Conservation (phyloP, 306 rosid species). For the Casuarina glauca region DNA sequence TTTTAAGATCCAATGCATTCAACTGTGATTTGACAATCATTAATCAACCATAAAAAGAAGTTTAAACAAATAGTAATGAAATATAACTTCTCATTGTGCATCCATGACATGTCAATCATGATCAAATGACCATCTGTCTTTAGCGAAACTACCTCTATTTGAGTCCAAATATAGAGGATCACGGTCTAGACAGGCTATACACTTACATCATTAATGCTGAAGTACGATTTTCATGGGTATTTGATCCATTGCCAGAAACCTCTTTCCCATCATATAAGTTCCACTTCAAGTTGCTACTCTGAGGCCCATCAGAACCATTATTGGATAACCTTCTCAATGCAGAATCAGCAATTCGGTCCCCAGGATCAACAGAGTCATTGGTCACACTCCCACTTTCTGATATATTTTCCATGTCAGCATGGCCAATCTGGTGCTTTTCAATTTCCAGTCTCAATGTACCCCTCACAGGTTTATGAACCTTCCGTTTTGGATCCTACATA, state of each 20-base stretch:
- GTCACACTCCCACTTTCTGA: constrained; percentile 88
- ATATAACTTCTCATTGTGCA: background rate
- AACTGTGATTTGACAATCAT: background rate
- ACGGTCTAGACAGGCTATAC: background rate
- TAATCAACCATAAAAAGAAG: background rate
- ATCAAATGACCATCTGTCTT: background rate
- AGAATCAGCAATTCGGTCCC: constrained; percentile 61
- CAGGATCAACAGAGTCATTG: constrained; percentile 77
- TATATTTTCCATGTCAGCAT: constrained; percentile 73
- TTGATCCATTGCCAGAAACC: constrained; percentile 64
- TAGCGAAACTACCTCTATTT: background rate
- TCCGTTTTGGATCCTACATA: constrained; percentile 88
- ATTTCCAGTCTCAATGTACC: constrained; percentile 90
- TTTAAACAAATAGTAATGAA: background rate
- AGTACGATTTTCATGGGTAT: constrained; percentile 58
- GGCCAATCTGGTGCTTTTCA: constrained; percentile 86
- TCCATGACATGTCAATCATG: constrained; percentile 4
- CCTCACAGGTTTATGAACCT: constrained; percentile 93
- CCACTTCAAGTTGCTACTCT: constrained; percentile 70
- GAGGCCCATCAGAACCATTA: constrained; percentile 79
- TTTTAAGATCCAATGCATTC: background rate
- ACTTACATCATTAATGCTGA: constrained; percentile 76
- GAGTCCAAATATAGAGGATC: background rate
- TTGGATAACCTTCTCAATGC: constrained; percentile 61
- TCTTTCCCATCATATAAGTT: constrained; percentile 59